These are phyloP conservation scores for Solanum microdontum DNA, from an alignment of 257 asterid genomes.

Conservation along the genomic window DNA sequence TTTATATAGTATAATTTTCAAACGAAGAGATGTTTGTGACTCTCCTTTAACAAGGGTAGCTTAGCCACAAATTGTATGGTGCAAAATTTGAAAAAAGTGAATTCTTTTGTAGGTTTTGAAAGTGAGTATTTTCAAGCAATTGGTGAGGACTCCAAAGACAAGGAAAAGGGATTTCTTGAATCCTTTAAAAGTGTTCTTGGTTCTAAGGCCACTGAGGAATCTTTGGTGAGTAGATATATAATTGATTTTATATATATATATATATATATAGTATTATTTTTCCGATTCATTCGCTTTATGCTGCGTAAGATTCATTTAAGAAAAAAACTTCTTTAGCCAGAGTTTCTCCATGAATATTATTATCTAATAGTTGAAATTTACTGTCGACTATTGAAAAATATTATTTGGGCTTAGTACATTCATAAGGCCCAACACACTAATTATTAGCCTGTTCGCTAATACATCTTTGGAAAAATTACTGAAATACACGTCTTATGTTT, in stretches of 20 bases:
- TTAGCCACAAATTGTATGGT: background rate
- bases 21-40: too few species aligned
- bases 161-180: conserved; percentile 20
- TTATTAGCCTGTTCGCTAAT: background rate
- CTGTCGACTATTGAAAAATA: background rate
- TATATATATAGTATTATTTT: too few species aligned
- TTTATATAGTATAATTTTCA: too few species aligned
- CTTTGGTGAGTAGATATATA: conserved; percentile 33
- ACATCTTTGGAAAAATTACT: too few species aligned
- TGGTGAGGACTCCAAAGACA: background rate
- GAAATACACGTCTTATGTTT: too few species aligned
- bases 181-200: conserved; percentile 38
- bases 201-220: conserved; percentile 54
- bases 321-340: background rate
- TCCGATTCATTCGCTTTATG: background rate
- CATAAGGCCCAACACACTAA: background rate
- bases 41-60: too few species aligned
- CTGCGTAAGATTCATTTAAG: background rate
- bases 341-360: background rate
- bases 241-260: background rate
- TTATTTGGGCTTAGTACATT: background rate
- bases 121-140: conserved; percentile 14
- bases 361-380: background rate
- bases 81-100: background rate
- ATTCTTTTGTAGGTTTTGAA: conserved; percentile 27